Base-by-base conservation (phyloP, 202 grass and related monocot genomes). In the Saccharum hybrid region DNA sequence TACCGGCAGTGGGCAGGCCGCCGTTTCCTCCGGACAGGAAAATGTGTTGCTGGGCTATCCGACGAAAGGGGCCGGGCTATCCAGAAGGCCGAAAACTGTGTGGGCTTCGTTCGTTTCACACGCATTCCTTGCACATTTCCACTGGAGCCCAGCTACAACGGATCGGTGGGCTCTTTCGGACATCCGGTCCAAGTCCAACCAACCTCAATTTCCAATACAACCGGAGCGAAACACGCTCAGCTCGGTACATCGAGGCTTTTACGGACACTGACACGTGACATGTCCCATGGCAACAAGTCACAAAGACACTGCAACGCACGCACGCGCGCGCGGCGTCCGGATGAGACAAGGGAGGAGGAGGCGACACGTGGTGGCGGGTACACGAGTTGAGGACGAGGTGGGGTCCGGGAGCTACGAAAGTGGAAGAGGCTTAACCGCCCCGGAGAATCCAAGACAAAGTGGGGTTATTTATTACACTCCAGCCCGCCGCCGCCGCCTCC, bases 401-500 rank as follows among this genome's bases (percentile, higher is more conserved):
- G 84, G 28, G 1, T 70, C 63, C 13, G 56, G 13, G 23, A 78
- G 19, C 80, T 73, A 60, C 19, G 16, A 78, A 38, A 46, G 63
- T 37, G 86, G 22, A 13, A 2, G 2, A 15, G 10, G 4, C 60
- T n/a, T 88, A 88, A 88, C 80, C 30, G 51, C 19, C 4, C 22
- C 9, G 13, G 64, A 62, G 79, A 62, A 82, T 71, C 81, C 81
- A 68, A 19, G 16, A 19, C 15, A 54, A 19, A 0, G 36, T 3
- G 36, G 36, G 36, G 0, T 14, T 52, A 18, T 7, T 80, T 62
- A 51, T 6, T 52, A 74, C 59, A 66, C 34, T 52, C 42, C 2
- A 71, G 79, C 79, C 56, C 56, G 56, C 56, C 56, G 56, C 60
- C n/a, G n/a, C n/a, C n/a, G n/a, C n/a, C n/a, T n/a, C n/a, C 41